Conservation (phyloP, 1,139 yeast species). For the Hanseniaspora sp. region DNA sequence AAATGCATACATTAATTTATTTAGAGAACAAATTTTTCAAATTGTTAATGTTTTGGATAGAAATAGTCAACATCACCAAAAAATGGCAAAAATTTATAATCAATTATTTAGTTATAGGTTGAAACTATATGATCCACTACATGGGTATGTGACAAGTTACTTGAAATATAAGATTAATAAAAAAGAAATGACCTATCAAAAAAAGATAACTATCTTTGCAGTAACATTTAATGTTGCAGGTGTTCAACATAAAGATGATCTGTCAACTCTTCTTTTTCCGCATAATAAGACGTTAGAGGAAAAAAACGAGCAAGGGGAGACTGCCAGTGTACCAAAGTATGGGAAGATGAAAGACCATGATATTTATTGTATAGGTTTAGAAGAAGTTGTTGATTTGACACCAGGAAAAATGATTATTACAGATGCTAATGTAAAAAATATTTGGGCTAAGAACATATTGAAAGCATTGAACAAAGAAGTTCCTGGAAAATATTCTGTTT, state of each 20-base stretch:
- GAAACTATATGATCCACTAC: conserved; percentile 57
- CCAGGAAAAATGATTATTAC: conserved; percentile 82
- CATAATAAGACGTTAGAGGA: conserved; percentile 21
- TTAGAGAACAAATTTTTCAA: conserved; percentile 16
- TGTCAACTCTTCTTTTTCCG: conserved; percentile 53
- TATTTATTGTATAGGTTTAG: conserved; percentile 71
- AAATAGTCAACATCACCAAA: conserved; percentile 18
- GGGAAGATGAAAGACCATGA: conserved; percentile 32
- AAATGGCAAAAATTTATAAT: conserved; percentile 16
- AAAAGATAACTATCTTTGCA: conserved; percentile 45
- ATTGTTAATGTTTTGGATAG: conserved; percentile 17
- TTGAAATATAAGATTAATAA: conserved; percentile 35
- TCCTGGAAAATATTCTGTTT: conserved; percentile 45
- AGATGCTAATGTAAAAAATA: conserved; percentile 56
- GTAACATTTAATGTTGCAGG: conserved; percentile 70
- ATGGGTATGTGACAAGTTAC: conserved; percentile 52
- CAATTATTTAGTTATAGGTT: conserved; percentile 30
- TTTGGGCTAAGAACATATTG: conserved; percentile 70
- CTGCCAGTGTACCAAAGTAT: not conserved
- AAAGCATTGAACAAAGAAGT: conserved; percentile 40
- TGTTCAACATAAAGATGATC: conserved; percentile 40
- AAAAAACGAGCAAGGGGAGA: conserved; percentile 28
- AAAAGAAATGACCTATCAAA: conserved; percentile 40
- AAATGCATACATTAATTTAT: conserved; percentile 13
- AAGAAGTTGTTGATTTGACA: conserved; percentile 83